These are phyloP conservation scores for Tuber microsphaerosporum DNA, from an alignment of 495 filamentous ascomycete species.

Conservation along the genomic window DNA sequence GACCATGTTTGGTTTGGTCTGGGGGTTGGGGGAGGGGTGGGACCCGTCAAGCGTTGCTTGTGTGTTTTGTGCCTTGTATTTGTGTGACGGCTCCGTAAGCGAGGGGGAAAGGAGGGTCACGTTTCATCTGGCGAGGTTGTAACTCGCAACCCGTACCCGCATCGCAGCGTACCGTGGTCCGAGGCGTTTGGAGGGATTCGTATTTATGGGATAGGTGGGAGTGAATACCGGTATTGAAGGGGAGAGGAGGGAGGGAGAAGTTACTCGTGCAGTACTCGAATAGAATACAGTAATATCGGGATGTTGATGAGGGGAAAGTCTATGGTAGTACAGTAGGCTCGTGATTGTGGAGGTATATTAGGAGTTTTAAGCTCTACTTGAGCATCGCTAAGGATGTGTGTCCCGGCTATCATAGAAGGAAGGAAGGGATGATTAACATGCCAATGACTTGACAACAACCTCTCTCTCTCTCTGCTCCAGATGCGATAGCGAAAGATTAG, in stretches of 20 bases:
- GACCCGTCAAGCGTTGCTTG: neutral
- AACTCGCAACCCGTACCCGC: neutral
- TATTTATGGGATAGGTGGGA: neutral
- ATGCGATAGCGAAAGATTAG: too few species aligned
- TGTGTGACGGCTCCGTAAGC: neutral
- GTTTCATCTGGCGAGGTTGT: conserved; percentile 1
- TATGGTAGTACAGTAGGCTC: too few species aligned
- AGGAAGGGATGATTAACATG: too few species aligned
- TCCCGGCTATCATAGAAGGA: too few species aligned
- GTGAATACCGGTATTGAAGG: neutral
- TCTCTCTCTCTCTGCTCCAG: too few species aligned
- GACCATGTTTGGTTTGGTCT: neutral
- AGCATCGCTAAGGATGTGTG: too few species aligned
- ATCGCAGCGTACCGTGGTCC: neutral
- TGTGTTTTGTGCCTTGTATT: neutral
- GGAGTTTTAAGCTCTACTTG: too few species aligned
- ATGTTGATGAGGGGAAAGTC: too few species aligned
- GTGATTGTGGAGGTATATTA: too few species aligned
- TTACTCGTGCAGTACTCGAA: too few species aligned
- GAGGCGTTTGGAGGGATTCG: neutral
- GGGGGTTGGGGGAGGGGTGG: too few species aligned
- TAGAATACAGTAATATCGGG: neutral
- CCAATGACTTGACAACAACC: too few species aligned
- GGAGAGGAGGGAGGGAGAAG: neutral
- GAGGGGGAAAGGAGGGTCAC: neutral